These are phyloP conservation scores for Podospora pseudoanserina DNA, from an alignment of 495 filamentous ascomycete species.

Conservation along the genomic window DNA sequence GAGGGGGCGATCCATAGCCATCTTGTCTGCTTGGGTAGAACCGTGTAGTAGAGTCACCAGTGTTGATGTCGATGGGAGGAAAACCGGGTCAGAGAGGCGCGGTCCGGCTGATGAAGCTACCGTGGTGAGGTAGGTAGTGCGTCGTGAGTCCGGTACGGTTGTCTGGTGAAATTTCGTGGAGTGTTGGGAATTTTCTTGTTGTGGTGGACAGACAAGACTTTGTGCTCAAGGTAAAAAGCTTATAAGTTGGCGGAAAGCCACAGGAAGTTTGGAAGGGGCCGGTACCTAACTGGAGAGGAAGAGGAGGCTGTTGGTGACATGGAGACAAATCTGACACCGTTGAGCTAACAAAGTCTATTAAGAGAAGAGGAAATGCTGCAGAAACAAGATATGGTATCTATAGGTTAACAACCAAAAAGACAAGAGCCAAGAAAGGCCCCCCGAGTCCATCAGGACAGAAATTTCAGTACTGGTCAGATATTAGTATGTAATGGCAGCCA, in stretches of 20 bases:
- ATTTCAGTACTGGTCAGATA: neutral
- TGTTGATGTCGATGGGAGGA: neutral
- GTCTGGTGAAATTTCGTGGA: neutral
- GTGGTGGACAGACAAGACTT: neutral
- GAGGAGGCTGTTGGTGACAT: neutral
- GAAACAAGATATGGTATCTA: neutral
- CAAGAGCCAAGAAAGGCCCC: neutral
- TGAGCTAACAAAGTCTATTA: neutral
- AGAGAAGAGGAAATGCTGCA: neutral
- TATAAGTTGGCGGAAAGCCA: neutral
- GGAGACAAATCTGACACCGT: neutral
- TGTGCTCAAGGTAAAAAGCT: neutral
- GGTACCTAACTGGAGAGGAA: neutral
- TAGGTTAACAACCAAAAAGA: neutral
- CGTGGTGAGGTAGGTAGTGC: neutral
- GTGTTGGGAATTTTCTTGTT: neutral
- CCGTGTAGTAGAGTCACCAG: neutral
- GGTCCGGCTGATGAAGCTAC: neutral
- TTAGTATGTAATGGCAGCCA: slow-evolving; percentile 26
- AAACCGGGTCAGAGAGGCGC: neutral
- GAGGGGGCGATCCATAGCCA: neutral
- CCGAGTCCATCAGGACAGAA: too few species aligned
- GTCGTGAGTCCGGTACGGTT: neutral
- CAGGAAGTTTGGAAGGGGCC: neutral
- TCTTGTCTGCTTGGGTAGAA: neutral